phyloP scores from a whole-genome alignment of 2,329 filamentous ascomycete genomes.

The Metarhizium brunneum region DNA sequence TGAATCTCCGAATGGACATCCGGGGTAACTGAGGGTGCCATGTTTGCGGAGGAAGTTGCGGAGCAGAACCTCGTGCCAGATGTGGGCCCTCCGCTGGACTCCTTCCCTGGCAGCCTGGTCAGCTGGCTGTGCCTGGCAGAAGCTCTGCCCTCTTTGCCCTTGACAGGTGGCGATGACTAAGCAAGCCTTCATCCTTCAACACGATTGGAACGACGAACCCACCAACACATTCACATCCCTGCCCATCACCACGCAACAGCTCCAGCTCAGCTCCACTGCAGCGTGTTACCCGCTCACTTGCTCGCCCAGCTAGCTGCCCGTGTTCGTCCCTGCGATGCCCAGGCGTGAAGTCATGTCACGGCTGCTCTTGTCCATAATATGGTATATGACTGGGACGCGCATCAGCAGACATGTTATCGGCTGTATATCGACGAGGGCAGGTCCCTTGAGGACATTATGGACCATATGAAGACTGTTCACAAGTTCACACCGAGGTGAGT shows the following conservation, averaged over 20 bases:
- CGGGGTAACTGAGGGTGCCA: background rate
- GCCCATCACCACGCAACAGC: background rate
- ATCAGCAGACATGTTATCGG: slow-evolving; percentile 36
- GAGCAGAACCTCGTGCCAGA: background rate
- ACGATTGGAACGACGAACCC: background rate
- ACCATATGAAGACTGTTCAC: slow-evolving; percentile 55
- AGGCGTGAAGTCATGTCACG: slow-evolving; percentile 1
- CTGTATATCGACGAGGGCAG: slow-evolving; percentile 72
- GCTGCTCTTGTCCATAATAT: slow-evolving; percentile 19
- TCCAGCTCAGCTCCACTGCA: background rate
- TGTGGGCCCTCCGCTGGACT: background rate
- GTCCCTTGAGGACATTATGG: slow-evolving; percentile 65
- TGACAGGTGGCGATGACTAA: background rate
- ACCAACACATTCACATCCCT: background rate
- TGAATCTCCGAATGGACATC: background rate
- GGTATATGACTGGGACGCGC: slow-evolving; percentile 38
- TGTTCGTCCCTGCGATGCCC: slow-evolving; percentile 1
- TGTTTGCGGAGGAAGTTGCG: background rate
- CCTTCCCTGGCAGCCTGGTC: too few relatives aligned
- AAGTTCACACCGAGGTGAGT: slow-evolving; percentile 65
- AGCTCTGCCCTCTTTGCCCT: too few relatives aligned
- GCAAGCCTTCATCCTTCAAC: background rate
- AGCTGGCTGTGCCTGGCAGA: too few relatives aligned
- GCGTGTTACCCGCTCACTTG: background rate
- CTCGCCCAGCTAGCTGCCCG: background rate